Evolutionary conservation across 2,329 filamentous ascomycete species (phyloP).

Genomic region (Endothia cerciana): DNA sequence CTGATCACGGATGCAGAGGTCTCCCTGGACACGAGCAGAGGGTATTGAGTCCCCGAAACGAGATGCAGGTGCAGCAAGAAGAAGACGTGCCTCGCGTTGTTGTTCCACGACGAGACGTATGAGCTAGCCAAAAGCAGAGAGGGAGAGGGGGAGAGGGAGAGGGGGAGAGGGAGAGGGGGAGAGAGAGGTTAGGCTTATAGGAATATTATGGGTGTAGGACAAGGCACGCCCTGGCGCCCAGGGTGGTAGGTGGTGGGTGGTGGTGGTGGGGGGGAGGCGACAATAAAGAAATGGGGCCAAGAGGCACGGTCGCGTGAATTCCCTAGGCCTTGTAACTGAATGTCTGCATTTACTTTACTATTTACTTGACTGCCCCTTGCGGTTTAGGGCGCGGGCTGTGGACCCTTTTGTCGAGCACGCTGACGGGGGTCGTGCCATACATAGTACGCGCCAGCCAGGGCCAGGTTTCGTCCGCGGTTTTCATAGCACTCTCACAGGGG

Average conservation of each 20-base stretch:
- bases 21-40: background rate
- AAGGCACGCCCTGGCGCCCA: background rate
- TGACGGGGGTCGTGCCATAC: background rate
- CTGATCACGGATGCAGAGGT: background rate
- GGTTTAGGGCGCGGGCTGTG: constrained; percentile 12
- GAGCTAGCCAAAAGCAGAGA: background rate
- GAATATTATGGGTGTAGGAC: constrained; percentile 6
- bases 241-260: too few relatives aligned
- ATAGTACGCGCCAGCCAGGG: constrained; percentile 2
- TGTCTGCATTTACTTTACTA: constrained; percentile 20
- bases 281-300: background rate
- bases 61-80: background rate
- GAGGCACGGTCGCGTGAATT: constrained; percentile 25
- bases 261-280: constrained; percentile 6
- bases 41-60: background rate
- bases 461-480: background rate
- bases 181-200: background rate
- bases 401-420: background rate
- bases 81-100: constrained; percentile 21
- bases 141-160: background rate
- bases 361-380: constrained; percentile 27
- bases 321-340: constrained; percentile 11
- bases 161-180: background rate
- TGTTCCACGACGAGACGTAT: constrained; percentile 3
- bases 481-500: too few relatives aligned